These are phyloP conservation scores for Dipteronia sinensis DNA, from an alignment of 345 rosid genomes.

Conservation along the genomic window DNA sequence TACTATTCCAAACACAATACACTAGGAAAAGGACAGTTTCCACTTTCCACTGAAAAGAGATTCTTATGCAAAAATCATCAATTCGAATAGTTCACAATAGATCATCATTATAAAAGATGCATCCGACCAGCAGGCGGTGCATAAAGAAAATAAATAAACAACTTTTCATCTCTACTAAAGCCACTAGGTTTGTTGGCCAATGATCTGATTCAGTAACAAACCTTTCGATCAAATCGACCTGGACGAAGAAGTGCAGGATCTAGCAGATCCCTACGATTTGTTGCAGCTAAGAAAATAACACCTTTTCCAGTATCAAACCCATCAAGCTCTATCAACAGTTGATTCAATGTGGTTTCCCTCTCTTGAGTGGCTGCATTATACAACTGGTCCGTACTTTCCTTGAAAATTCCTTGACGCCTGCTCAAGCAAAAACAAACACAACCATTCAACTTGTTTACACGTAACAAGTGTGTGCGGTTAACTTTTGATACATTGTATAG, in stretches of 20 bases:
- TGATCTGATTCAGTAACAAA: conserved; percentile 28
- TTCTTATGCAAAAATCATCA: conserved; percentile 3
- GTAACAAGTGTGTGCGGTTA: not conserved
- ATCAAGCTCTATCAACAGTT: conserved; percentile 93
- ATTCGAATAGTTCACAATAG: not conserved
- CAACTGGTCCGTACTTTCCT: conserved; percentile 70
- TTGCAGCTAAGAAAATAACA: conserved; percentile 92
- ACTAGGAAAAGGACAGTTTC: not conserved
- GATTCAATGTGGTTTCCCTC: conserved; percentile 95
- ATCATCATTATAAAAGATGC: conserved; percentile 4
- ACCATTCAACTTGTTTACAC: conserved; percentile 14
- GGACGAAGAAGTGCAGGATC: conserved; percentile 98
- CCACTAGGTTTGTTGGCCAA: conserved; percentile 8
- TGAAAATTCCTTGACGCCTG: conserved; percentile 93
- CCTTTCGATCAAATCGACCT: conserved; percentile 98
- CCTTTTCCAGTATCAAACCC: conserved; percentile 99
- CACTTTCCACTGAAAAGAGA: not conserved
- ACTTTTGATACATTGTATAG: not conserved
- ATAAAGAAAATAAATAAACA: not conserved
- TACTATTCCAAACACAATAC: not conserved
- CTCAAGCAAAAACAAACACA: conserved; percentile 21
- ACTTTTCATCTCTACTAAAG: not conserved
- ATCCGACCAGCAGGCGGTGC: conserved; percentile 17
- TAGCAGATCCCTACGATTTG: conserved; percentile 86
- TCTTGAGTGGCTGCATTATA: conserved; percentile 98